Percentiles rank a stretch among this genome's conserved stretches.
phyloP scores from a whole-genome alignment of 2,329 filamentous ascomycete genomes.

The Lasiodiplodia sp. region DNA sequence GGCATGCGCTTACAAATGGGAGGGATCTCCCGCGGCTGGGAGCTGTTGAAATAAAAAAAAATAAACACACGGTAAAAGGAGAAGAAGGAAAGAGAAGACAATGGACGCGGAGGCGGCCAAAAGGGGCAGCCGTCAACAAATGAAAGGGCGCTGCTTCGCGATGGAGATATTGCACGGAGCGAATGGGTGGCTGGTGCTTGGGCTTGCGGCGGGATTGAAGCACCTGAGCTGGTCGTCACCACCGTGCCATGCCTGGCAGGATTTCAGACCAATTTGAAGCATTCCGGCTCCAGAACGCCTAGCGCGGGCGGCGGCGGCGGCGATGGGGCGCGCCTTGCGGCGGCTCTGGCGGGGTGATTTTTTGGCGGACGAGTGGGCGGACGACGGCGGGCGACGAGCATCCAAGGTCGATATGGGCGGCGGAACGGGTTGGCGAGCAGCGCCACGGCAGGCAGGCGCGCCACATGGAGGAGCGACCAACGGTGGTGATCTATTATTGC shows the following conservation, averaged over 20 bases:
- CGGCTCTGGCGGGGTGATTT: neutral
- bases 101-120: neutral
- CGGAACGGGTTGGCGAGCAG: neutral
- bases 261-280: slow-evolving; percentile 11
- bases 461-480: neutral
- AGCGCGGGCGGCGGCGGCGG: neutral
- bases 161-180: neutral
- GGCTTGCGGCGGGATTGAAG: neutral
- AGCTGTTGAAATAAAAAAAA: neutral
- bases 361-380: neutral
- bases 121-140: neutral
- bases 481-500: slow-evolving; percentile 13
- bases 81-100: neutral
- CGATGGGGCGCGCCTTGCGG: neutral
- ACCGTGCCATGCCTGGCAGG: slow-evolving; percentile 19
- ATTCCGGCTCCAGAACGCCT: slow-evolving; percentile 11
- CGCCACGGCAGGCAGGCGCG: neutral
- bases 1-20: slow-evolving; percentile 13
- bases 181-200: neutral
- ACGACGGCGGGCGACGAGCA: neutral
- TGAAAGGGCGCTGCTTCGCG: slow-evolving; percentile 1
- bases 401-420: neutral
- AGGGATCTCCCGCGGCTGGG: neutral
- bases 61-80: neutral
- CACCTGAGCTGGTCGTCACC: slow-evolving; percentile 5